Evolutionary conservation across 2,329 filamentous ascomycete genomes (phyloP).

Genomic region (Thielaviopsis punctulata): DNA sequence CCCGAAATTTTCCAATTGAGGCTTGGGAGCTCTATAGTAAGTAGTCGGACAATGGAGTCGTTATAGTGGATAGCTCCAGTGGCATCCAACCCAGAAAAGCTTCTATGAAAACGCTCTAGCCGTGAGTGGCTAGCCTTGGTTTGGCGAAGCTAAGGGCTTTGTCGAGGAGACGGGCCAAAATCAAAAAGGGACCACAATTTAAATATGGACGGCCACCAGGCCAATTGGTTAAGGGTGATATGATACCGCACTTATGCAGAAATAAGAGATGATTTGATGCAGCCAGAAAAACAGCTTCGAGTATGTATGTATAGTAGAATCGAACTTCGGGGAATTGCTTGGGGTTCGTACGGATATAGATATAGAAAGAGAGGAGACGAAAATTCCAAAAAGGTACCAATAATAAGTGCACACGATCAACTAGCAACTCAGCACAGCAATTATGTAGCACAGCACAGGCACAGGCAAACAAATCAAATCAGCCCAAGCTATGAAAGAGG

Average conservation of each 20-base stretch:
- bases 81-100: background rate
- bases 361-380: too few relatives aligned
- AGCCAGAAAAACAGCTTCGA: background rate
- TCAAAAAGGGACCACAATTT: background rate
- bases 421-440: too few relatives aligned
- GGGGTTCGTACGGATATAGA: too few relatives aligned
- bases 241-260: background rate
- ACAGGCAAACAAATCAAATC: slow-evolving; percentile 3
- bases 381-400: too few relatives aligned
- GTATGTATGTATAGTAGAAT: too few relatives aligned
- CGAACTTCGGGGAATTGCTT: background rate
- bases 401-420: too few relatives aligned
- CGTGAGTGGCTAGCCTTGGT: background rate
- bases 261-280: background rate
- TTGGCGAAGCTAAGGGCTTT: background rate
- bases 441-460: too few relatives aligned
- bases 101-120: background rate
- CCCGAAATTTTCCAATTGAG: background rate
- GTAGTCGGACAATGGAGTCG: background rate
- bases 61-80: background rate
- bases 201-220: background rate
- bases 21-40: background rate
- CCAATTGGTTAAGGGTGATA: background rate
- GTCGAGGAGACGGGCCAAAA: background rate
- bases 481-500: background rate